These are phyloP conservation scores for Notholithocarpus densiflorus DNA, from an alignment of 306 rosid species.

Conservation along the genomic window DNA sequence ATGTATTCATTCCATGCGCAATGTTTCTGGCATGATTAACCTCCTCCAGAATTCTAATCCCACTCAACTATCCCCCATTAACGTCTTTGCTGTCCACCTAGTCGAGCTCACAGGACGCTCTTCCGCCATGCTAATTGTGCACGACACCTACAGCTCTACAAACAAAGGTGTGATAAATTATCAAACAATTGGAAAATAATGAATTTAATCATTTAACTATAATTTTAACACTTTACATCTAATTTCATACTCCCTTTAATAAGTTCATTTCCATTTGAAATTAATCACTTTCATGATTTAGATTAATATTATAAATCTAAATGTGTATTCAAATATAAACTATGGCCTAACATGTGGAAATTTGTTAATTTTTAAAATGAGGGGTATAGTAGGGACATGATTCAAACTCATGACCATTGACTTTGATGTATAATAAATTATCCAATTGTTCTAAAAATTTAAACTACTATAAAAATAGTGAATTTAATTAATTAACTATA, in stretches of 20 bases:
- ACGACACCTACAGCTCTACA: slow-evolving; percentile 21
- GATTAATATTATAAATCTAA: too few relatives aligned
- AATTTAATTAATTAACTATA: too few relatives aligned
- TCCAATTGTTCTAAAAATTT: rapidly evolving
- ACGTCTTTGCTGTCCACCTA: slow-evolving; percentile 36
- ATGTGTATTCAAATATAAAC: too few relatives aligned
- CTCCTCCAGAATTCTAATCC: slow-evolving; percentile 37
- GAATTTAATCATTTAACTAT: too few relatives aligned
- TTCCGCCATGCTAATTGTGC: slow-evolving; percentile 47
- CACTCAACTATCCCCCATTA: slow-evolving; percentile 32
- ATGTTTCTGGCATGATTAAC: slow-evolving; percentile 29
- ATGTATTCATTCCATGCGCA: slow-evolving; percentile 33
- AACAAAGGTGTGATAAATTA: not conserved
- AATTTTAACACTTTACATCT: too few relatives aligned
- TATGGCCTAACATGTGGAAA: rapidly evolving
- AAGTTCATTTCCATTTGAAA: too few relatives aligned
- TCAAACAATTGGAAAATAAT: too few relatives aligned
- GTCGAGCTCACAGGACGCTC: slow-evolving; percentile 39
- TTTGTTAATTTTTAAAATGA: too few relatives aligned
- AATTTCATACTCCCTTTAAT: too few relatives aligned
- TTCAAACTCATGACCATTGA: too few relatives aligned
- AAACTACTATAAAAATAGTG: rapidly evolving
- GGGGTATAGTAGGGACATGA: too few relatives aligned
- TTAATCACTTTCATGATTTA: too few relatives aligned
- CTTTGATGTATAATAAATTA: rapidly evolving